Conservation (phyloP, 805 yeast genomes). For the Henningerozyma blattae region DNA sequence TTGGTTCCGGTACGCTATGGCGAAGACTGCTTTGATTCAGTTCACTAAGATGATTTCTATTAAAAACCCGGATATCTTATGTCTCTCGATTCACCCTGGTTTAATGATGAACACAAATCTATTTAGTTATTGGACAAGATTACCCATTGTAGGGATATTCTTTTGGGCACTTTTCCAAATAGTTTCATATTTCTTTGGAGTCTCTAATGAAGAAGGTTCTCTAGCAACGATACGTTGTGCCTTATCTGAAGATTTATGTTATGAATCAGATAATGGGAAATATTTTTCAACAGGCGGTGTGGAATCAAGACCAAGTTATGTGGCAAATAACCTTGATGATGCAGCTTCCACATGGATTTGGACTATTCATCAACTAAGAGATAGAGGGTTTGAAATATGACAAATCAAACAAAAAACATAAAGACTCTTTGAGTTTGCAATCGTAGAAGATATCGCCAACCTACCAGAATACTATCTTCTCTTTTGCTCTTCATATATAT, state of each 20-base stretch:
- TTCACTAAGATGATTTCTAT: constrained; percentile 51
- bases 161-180: constrained; percentile 64
- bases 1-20: constrained; percentile 66
- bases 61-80: constrained; percentile 52
- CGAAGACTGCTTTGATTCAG: constrained; percentile 72
- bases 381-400: constrained; percentile 33
- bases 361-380: constrained; percentile 51
- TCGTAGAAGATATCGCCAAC: too few species aligned
- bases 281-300: constrained; percentile 52
- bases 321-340: constrained; percentile 46
- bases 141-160: constrained; percentile 64
- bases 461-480: too few species aligned
- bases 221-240: constrained; percentile 53
- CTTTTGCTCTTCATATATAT: too few species aligned
- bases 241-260: constrained; percentile 36
- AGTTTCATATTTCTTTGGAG: constrained; percentile 60
- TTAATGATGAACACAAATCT: constrained; percentile 72
- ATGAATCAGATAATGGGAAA: constrained; percentile 54
- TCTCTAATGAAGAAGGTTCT: constrained; percentile 59
- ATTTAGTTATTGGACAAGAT: constrained; percentile 64
- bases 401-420: neutral
- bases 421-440: too few species aligned
- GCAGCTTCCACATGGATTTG: constrained; percentile 70
- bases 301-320: constrained; percentile 41
- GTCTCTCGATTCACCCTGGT: constrained; percentile 71